Evolutionary conservation across 2,329 filamentous ascomycete species (phyloP).

Genomic region (Trichoderma sp.): DNA sequence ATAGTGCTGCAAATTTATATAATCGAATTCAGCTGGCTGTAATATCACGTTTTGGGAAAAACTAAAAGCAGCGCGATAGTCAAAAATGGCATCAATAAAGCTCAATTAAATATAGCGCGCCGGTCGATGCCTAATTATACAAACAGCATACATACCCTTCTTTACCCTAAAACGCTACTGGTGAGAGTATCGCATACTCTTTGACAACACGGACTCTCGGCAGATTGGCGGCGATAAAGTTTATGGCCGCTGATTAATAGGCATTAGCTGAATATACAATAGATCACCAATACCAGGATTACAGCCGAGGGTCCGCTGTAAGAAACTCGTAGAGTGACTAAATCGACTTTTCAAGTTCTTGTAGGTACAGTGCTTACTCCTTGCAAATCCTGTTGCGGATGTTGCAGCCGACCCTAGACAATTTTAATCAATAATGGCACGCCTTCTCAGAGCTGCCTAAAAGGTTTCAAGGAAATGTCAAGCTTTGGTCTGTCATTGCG

Average conservation of each 20-base stretch:
- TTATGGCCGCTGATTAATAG: no score
- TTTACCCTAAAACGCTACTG: neutral
- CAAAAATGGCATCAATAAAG: no score
- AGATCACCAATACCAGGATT: neutral
- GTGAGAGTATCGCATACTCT: no score
- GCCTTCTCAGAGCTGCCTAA: neutral
- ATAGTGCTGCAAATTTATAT: no score
- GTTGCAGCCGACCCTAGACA: neutral
- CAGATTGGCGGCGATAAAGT: neutral
- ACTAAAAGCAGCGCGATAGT: no score
- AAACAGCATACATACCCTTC: no score
- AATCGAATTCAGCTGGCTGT: no score
- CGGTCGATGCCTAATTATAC: no score
- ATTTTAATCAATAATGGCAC: neutral
- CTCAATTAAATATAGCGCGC: no score
- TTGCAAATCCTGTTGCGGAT: neutral
- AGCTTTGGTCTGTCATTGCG: neutral
- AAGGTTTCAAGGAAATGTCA: neutral
- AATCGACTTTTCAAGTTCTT: neutral
- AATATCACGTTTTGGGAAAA: no score
- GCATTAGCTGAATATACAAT: no score
- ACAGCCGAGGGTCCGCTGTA: neutral
- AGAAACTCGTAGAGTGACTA: neutral
- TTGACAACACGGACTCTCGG: neutral
- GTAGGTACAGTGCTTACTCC: neutral